Evolutionary conservation across 768 basidiomycete species (phyloP), one percentile per base, ranked within the genome.

Genomic region (Lactifluus hygrophoroides): DNA sequence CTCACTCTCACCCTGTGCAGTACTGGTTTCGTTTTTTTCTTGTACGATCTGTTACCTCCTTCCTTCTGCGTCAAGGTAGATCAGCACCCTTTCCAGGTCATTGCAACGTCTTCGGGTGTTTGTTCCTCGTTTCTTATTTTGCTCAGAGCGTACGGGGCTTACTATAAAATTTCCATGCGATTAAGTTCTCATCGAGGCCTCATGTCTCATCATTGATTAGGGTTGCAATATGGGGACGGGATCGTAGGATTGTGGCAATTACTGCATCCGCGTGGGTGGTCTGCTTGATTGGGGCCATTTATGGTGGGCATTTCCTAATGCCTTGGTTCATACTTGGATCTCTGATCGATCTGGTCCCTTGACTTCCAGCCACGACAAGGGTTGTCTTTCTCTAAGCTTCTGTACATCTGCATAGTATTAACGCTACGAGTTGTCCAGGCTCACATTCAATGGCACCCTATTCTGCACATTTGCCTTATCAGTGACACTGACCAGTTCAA

Each of bases 211-310:
- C 13, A 14, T 34, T 42, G 19, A 27, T 17, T 49, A 63, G 61
- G 13, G 27, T 63, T 35, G 61, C 61, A 19, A 60, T 63, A 38
- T 63, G 61, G 61, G 53, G 49, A 10, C 48, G 58, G 32, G 49
- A 60, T 32, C 14, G 3, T 10, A 46, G 34, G 21, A 19, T 60
- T 14, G 25, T 56, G 28, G 11, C 11, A 2, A 9, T 42, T 14
- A 45, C 51, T 1, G 50, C 34, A 2, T 1, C 2, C 1, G 21
- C 42, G 17, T 63, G 59, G 59, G 1, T 50, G n/a, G 27, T 28
- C 25, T 46, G 51, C 16, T 7, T 63, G 21, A 42, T 1, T 5
- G 42, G 23, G 2, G n/a, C 58, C 0, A 1, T 45, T 17, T 56
- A 49, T 35, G 58, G 61, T 63, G n/a, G 4, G 42, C 11, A 3